Evolutionary conservation across 208 protist genomes (phyloP).

Genomic region (Leishmania tarentolae): DNA sequence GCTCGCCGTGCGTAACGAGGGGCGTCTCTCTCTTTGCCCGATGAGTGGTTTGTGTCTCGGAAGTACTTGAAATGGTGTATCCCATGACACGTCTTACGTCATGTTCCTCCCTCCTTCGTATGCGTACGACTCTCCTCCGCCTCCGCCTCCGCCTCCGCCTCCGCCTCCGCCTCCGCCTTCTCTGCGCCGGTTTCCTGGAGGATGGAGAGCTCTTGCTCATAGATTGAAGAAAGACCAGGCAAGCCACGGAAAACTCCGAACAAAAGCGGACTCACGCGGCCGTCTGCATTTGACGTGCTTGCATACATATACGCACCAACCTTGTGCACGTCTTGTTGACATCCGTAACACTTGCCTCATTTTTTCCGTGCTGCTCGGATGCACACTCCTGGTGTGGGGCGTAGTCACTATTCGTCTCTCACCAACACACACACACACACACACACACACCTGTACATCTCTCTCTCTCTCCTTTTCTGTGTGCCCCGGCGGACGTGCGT

Average conservation of each 20-base stretch:
- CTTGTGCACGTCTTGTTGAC: not conserved
- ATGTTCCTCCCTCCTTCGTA: not conserved
- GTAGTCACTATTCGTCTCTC: not conserved
- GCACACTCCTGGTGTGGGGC: not conserved
- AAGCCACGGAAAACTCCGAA: no score
- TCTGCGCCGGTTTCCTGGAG: not conserved
- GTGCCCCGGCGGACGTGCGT: no score
- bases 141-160: not conserved
- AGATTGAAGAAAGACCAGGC: no score
- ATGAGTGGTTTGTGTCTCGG: not conserved
- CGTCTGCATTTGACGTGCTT: not conserved
- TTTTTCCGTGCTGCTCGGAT: not conserved
- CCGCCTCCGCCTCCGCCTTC: not conserved
- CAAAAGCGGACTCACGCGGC: no score
- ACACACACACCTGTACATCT: not conserved
- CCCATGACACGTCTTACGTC: not conserved
- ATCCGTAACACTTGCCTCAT: not conserved
- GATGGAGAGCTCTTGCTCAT: no score
- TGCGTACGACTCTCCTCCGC: not conserved
- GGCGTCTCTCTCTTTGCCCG: not conserved
- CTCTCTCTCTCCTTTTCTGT: not conserved
- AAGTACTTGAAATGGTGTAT: not conserved
- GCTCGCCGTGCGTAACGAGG: not conserved
- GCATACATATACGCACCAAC: not conserved
- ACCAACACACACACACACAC: not conserved